Percentiles rank a stretch among this genome's conserved stretches.
Conservation (phyloP, 306 rosid genomes). For the Cicer bijugum region DNA sequence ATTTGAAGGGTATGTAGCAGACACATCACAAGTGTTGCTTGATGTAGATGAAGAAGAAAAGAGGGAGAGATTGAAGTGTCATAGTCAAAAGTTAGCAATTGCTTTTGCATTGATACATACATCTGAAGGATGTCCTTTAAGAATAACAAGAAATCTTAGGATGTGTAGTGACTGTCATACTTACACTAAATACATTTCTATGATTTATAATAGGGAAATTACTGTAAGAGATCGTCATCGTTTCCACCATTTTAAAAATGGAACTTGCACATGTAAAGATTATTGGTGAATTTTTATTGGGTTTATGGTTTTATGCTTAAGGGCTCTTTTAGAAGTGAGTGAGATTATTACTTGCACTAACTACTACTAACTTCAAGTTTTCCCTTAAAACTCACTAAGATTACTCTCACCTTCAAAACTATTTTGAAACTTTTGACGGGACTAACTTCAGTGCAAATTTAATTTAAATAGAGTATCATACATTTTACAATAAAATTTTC, state of each 20-base stretch:
- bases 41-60: slow-evolving; percentile 83
- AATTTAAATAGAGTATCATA: too few relatives aligned
- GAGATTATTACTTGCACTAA: too few relatives aligned
- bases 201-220: slow-evolving; percentile 68
- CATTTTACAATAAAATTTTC: too few relatives aligned
- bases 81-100: slow-evolving; percentile 83
- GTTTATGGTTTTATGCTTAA: slow-evolving; percentile 22
- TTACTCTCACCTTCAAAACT: too few relatives aligned
- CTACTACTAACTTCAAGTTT: too few relatives aligned
- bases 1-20: slow-evolving; percentile 78
- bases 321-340: slow-evolving; percentile 20
- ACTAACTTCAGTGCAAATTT: too few relatives aligned
- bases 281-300: slow-evolving; percentile 62
- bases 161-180: slow-evolving; percentile 88
- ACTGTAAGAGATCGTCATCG: slow-evolving; percentile 66
- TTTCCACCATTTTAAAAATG: slow-evolving; percentile 91
- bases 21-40: slow-evolving; percentile 72
- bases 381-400: too few relatives aligned
- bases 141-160: slow-evolving; percentile 77
- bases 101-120: slow-evolving; percentile 81
- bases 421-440: too few relatives aligned
- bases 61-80: slow-evolving; percentile 73
- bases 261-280: slow-evolving; percentile 80
- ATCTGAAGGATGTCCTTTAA: slow-evolving; percentile 65
- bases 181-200: slow-evolving; percentile 71